Evolutionary conservation across 108 stramenopile genomes (phyloP).

Genomic region (Cyclotella atomus): DNA sequence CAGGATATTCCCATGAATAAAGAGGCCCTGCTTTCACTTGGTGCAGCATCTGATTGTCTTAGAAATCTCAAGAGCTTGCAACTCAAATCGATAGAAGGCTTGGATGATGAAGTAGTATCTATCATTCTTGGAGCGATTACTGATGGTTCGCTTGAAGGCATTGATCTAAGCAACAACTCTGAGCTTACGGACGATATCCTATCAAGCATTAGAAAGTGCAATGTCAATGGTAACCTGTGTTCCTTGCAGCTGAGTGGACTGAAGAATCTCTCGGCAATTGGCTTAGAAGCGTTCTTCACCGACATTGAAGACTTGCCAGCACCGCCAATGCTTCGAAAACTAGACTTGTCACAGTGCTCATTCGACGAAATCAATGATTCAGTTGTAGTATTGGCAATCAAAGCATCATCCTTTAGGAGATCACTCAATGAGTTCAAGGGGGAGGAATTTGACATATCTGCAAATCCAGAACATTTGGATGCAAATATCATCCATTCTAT

Average conservation of each 20-base stretch:
- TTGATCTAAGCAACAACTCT: constrained; percentile 69
- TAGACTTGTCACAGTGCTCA: constrained; percentile 62
- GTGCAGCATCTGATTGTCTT: constrained; percentile 44
- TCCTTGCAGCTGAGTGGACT: constrained; percentile 62
- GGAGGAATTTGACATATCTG: constrained; percentile 9
- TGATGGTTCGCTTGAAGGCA: constrained; percentile 54
- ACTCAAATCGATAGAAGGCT: constrained; percentile 49
- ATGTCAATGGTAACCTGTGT: constrained; percentile 47
- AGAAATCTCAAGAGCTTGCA: constrained; percentile 67
- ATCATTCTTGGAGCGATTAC: constrained; percentile 42
- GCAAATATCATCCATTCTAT: constrained; percentile 31
- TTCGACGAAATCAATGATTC: constrained; percentile 76
- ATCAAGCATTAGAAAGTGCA: constrained; percentile 68
- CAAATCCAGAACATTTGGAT: constrained; percentile 42
- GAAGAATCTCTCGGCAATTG: constrained; percentile 66
- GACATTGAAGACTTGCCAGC: constrained; percentile 61
- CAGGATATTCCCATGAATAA: constrained; percentile 59
- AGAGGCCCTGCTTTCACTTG: constrained; percentile 48
- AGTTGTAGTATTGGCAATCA: constrained; percentile 58
- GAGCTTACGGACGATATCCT: constrained; percentile 70
- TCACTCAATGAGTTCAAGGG: constrained; percentile 22
- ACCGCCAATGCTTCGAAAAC: constrained; percentile 67
- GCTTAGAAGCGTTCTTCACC: constrained; percentile 77
- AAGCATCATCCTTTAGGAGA: constrained; percentile 50
- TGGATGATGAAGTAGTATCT: constrained; percentile 64